Percentiles rank a stretch among this genome's conserved stretches.
phyloP scores from a whole-genome alignment of 2,329 filamentous ascomycete genomes.

The Byssothecium circinans region DNA sequence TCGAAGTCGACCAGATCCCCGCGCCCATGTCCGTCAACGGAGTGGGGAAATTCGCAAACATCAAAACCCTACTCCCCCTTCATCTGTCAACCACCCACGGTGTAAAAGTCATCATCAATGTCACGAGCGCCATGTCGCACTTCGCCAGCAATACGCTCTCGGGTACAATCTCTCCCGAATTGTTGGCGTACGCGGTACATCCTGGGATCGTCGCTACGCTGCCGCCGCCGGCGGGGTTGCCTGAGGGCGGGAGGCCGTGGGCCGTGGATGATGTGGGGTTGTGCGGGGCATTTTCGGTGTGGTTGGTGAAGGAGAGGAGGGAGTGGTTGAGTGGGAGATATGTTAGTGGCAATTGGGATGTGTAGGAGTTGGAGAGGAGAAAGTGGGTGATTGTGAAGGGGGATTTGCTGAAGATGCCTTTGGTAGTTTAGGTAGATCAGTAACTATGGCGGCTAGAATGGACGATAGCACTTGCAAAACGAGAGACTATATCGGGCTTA shows the following conservation, averaged over 20 bases:
- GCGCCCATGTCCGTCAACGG: no score
- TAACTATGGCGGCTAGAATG: no score
- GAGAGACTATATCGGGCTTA: no score
- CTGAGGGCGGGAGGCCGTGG: slow-evolving; percentile 8
- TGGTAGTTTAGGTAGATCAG: slow-evolving; percentile 12
- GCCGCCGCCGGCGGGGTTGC: slow-evolving; percentile 10
- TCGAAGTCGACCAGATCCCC: no score
- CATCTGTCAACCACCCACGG: no score
- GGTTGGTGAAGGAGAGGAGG: slow-evolving; percentile 23
- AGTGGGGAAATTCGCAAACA: no score
- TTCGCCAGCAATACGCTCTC: no score
- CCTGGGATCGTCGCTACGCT: slow-evolving; percentile 29
- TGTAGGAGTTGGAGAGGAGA: slow-evolving; percentile 26
- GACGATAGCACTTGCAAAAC: no score
- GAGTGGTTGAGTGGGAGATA: slow-evolving; percentile 28
- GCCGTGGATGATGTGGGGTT: slow-evolving; percentile 27
- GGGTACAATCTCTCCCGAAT: no score
- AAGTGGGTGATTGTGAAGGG: slow-evolving; percentile 7
- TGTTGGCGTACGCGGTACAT: slow-evolving; percentile 26
- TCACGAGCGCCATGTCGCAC: no score
- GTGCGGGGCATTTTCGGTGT: slow-evolving; percentile 29
- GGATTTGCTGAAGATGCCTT: slow-evolving; percentile 12
- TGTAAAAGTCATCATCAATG: no score
- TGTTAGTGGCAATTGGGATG: slow-evolving; percentile 29
- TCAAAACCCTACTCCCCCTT: no score